Base-by-base conservation (phyloP, 2,329 filamentous ascomycete genomes). In the Diaporthe citrichinensis region DNA sequence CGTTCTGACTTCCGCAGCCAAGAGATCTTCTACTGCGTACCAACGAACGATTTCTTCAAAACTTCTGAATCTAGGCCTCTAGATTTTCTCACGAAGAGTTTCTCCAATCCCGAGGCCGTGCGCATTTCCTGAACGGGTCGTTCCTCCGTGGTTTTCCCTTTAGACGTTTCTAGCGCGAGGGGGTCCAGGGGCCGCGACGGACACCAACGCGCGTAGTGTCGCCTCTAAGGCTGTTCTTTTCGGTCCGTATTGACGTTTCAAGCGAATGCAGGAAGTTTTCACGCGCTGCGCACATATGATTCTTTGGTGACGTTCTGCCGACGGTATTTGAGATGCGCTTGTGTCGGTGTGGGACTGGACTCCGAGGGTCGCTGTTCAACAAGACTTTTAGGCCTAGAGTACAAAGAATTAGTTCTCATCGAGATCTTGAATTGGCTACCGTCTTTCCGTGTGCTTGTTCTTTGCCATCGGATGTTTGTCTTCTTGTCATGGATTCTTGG, bases 121-220 rank as follows among this genome's bases (percentile, higher is more conserved):
- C 65, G 65, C 65, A 10, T 17, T 55, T 28, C 65, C 49, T 39
- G 51, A 41, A 28, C 12, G n/a, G 34, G n/a, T 55, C 49, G 34
- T 55, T 55, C 49, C 65, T 36, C 46, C 51, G 65, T 55, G 65
- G 49, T 55, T 31, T 69, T 17, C 23, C 14, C 15, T 17, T 39
- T 25, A 39, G 46, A 69, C 49, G n/a, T 23, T 41, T 39, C 65
- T 69, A 69, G 49, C 49, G 46, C 23, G 46, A 31, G 34, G 49
- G 65, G 46, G 10, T 23, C 25, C 46, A 51, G 65, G 65, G 65
- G 46, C 46, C 46, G 65, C 39, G n/a, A 53, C 65, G 65, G 65
- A 39, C 65, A 39, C 65, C 34, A 68, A 3, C 46, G 46, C 34
- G 7, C 9, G 58, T 69, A 69, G 65, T 31, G 51, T 39, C 12